Base-by-base conservation (phyloP, 352 stramenopile species). In the Globisporangium paroecandrum region DNA sequence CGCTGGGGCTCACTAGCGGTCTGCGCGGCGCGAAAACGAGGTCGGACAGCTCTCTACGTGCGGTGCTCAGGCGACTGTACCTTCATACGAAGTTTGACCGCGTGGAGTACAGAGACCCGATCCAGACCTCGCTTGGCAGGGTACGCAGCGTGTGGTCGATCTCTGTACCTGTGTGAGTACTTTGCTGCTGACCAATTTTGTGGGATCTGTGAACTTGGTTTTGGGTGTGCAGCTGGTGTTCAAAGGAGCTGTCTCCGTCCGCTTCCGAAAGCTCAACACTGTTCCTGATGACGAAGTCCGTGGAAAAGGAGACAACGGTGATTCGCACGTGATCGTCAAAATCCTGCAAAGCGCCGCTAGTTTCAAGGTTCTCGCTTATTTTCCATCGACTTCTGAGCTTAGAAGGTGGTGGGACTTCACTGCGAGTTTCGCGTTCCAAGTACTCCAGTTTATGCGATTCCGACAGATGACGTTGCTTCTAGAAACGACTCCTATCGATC, bases 331-430 rank as follows among this genome's bases (percentile, higher is more conserved):
- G 51, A 64, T 47, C 8, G 70, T 85, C 0, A 71, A 72, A 1
- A 38, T 89, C 9, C 72, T 89, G 22, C 60, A 32, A 32, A 32
- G 29, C 29, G 2, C 29, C 29, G 29, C 29, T 32, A 32, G 29
- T 32, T 71, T 88, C 18, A 81, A 73, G 22, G 36, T 88, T 1
- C 46, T 84, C 1, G 27, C 74, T 38, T 89, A 90, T 68, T 76
- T 73, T 0, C 70, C 83, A 3, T 29, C 51, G 0, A 77, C 68
- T 1, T 87, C 78, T 0, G 18, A 9, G 6, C 71, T 71, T 53
- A 27, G 29, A 22, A 73, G 81, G 2, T 2, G 29, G 20, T 85
- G 78, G 64, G 72, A 82, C 22, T 61, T 90, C 29, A 68, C 74
- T 13, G 64, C 73, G 1, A 15, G 46, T 1, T 89, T 90, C 49